Conservation (phyloP, 129 eudicot genomes). For the Calendula officinalis region DNA sequence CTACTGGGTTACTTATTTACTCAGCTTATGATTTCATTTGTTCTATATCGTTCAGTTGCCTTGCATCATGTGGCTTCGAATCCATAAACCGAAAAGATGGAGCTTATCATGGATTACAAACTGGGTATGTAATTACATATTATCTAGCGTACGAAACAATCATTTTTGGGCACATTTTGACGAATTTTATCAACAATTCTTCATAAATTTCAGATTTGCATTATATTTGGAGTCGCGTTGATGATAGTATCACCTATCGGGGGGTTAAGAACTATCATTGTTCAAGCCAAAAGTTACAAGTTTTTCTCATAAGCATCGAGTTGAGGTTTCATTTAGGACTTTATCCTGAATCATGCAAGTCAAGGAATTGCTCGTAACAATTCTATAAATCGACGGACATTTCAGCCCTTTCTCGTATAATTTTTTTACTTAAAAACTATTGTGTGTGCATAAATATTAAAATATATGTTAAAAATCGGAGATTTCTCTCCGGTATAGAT, state of each 20-base stretch:
- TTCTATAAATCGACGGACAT: background rate
- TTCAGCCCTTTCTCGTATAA: background rate
- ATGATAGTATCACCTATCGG: conserved; percentile 82
- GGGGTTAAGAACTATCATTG: conserved; percentile 64
- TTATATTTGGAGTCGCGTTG: conserved; percentile 54
- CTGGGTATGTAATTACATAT: conserved; percentile 52
- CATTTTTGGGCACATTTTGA: background rate
- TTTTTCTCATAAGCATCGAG: conserved; percentile 54
- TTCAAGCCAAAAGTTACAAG: conserved; percentile 57
- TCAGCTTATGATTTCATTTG: background rate
- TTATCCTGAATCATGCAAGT: conserved; percentile 3
- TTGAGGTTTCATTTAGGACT: background rate
- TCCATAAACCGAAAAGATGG: conserved; percentile 66
- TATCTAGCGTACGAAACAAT: background rate
- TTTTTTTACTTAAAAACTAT: background rate
- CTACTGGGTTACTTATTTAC: background rate
- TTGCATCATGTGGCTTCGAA: conserved; percentile 85
- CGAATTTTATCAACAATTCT: background rate
- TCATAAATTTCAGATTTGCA: conserved; percentile 55
- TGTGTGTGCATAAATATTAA: conserved; percentile 27
- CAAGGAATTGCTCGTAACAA: conserved; percentile 25
- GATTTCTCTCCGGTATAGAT: too few species aligned
- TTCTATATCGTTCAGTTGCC: conserved; percentile 54
- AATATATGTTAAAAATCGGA: too few species aligned
- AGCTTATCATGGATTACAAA: conserved; percentile 69